Conservation (phyloP, 129 eudicot genomes). For the Flaveria trinervia region DNA sequence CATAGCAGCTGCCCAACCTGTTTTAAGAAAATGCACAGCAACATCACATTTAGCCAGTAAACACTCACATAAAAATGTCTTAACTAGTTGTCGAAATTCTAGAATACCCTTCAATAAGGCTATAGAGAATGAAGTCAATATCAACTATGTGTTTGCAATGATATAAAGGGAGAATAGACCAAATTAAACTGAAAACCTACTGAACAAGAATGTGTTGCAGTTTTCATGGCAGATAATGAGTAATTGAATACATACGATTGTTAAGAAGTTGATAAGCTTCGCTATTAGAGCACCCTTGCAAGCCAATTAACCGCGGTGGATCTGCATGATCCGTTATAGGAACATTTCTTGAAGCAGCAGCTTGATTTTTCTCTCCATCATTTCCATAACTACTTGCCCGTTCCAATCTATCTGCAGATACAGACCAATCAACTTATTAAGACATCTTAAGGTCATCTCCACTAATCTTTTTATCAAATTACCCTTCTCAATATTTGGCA, state of each 20-base stretch:
- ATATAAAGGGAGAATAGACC: neutral
- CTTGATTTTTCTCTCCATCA: constrained; percentile 65
- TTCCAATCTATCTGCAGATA: constrained; percentile 64
- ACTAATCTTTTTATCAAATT: neutral
- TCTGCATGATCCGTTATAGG: constrained; percentile 54
- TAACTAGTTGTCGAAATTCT: neutral
- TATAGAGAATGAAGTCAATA: neutral
- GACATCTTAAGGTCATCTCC: constrained; percentile 5
- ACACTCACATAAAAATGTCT: neutral
- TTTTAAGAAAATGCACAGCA: constrained; percentile 2
- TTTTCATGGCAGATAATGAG: constrained; percentile 7
- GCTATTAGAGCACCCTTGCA: constrained; percentile 75
- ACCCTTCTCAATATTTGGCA: neutral
- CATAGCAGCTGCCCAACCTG: constrained; percentile 93
- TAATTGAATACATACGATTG: constrained; percentile 56
- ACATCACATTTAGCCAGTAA: neutral
- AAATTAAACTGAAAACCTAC: neutral
- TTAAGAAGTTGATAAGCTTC: constrained; percentile 79
- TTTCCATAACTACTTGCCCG: constrained; percentile 50
- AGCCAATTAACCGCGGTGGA: constrained; percentile 53
- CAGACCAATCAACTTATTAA: constrained; percentile 24
- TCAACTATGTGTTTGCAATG: neutral
- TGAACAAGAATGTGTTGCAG: neutral
- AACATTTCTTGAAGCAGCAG: constrained; percentile 35
- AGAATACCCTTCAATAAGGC: constrained; percentile 3